phyloP scores from a whole-genome alignment of 257 asterid genomes.

The Marsdenia floribunda region DNA sequence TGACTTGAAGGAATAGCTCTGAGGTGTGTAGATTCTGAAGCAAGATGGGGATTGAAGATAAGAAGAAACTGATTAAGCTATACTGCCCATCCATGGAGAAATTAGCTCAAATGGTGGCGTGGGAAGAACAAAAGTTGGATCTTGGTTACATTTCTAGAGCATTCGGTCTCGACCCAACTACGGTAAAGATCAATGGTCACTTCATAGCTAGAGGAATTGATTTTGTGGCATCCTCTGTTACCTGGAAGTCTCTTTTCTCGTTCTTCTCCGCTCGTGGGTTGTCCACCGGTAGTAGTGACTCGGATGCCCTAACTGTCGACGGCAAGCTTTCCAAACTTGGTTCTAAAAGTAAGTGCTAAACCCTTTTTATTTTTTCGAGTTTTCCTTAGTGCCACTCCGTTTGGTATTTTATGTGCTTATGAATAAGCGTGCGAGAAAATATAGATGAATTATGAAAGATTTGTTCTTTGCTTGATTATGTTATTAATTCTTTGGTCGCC shows the following conservation, averaged over 20 bases:
- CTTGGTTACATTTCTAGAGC: constrained; percentile 62
- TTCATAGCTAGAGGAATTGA: constrained; percentile 73
- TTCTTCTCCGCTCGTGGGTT: constrained; percentile 70
- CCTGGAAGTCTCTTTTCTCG: constrained; percentile 78
- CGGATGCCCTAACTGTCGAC: constrained; percentile 51
- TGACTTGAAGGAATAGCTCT: not conserved
- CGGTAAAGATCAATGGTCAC: constrained; percentile 80
- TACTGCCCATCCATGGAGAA: constrained; percentile 50
- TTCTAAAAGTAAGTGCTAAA: constrained; percentile 47
- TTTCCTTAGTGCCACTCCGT: too few relatives aligned
- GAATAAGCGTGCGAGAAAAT: not conserved
- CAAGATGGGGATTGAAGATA: constrained; percentile 26
- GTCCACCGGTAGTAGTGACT: constrained; percentile 54
- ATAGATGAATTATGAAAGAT: not conserved
- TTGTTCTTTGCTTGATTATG: not conserved
- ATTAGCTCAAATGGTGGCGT: constrained; percentile 34
- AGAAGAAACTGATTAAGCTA: constrained; percentile 39
- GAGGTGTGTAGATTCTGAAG: not conserved
- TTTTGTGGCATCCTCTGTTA: constrained; percentile 70
- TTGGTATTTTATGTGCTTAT: not conserved
- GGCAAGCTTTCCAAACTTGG: constrained; percentile 63
- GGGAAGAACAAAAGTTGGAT: constrained; percentile 64
- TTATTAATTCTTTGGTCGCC: not conserved
- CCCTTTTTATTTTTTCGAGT: not conserved
- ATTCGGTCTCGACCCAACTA: constrained; percentile 70